Percentiles rank a stretch among this genome's conserved stretches.
Conservation (phyloP, 768 basidiomycete genomes). For the Rhizopogon vulgaris region DNA sequence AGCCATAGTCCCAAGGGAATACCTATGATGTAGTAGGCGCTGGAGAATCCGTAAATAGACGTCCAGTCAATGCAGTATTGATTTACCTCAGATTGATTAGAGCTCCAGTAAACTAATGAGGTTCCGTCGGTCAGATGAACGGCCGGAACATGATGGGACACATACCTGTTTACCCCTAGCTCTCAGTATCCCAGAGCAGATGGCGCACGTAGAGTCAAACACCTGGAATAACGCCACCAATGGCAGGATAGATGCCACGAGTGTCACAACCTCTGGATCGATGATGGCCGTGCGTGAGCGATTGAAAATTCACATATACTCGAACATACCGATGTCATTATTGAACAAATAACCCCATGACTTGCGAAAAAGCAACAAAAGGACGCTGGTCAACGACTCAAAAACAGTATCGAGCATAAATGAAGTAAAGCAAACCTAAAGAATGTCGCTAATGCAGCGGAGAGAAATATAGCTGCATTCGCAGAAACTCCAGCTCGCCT, state of each 20-base stretch:
- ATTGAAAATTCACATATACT: not conserved
- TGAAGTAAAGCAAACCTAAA: constrained; percentile 41
- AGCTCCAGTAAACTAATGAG: constrained; percentile 61
- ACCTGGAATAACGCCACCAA: constrained; percentile 76
- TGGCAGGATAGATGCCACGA: constrained; percentile 63
- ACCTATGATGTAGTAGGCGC: constrained; percentile 76
- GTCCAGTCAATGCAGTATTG: not conserved
- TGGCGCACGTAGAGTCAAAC: constrained; percentile 69
- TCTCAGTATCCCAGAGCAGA: constrained; percentile 75
- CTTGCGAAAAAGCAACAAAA: constrained; percentile 56
- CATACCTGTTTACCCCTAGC: constrained; percentile 72
- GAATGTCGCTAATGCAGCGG: constrained; percentile 49
- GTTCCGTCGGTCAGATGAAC: not conserved
- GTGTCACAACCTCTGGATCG: constrained; percentile 15
- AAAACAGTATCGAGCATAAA: not conserved
- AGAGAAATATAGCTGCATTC: constrained; percentile 59
- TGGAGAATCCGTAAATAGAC: constrained; percentile 14
- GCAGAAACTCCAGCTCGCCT: constrained; percentile 66
- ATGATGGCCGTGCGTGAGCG: not conserved
- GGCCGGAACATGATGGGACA: not conserved
- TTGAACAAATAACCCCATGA: constrained; percentile 79
- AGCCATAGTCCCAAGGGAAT: constrained; percentile 80
- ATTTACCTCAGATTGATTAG: constrained; percentile 66
- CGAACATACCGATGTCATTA: constrained; percentile 41
- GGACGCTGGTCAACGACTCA: constrained; percentile 26